Conservation (phyloP, 1,139 yeast genomes). For the Yamadazyma songkhlaensis region DNA sequence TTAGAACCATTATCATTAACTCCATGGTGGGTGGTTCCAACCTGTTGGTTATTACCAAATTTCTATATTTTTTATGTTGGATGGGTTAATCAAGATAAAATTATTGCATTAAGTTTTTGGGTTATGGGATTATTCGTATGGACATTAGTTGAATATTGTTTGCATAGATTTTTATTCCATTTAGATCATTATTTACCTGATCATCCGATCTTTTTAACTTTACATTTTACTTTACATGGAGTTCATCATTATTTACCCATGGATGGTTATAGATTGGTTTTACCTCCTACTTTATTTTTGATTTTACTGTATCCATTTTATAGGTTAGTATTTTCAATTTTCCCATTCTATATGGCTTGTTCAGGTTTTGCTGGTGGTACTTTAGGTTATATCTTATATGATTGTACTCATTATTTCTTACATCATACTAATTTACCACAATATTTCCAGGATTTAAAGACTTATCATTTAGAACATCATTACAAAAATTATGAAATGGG, state of each 20-base stretch:
- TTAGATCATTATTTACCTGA: slow-evolving; percentile 84
- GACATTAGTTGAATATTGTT: slow-evolving; percentile 84
- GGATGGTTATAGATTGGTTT: slow-evolving; percentile 89
- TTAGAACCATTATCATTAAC: slow-evolving; percentile 48
- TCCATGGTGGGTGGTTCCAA: slow-evolving; percentile 74
- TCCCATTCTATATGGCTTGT: slow-evolving; percentile 49
- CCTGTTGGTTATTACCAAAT: slow-evolving; percentile 83
- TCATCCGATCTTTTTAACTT: slow-evolving; percentile 65
- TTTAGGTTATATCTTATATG: slow-evolving; percentile 88
- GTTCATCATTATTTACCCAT: slow-evolving; percentile 96
- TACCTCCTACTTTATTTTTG: slow-evolving; percentile 86
- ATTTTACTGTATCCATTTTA: slow-evolving; percentile 45
- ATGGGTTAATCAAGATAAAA: slow-evolving; percentile 30
- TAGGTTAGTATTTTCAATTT: slow-evolving; percentile 32
- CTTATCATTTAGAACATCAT: slow-evolving; percentile 93
- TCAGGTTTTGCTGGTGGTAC: slow-evolving; percentile 88
- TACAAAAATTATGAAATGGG: slow-evolving; percentile 96
- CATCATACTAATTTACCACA: slow-evolving; percentile 84
- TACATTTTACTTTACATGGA: slow-evolving; percentile 92
- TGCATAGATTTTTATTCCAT: slow-evolving; percentile 93
- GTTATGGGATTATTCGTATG: slow-evolving; percentile 75
- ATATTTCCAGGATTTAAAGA: slow-evolving; percentile 74
- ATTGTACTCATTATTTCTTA: slow-evolving; percentile 78
- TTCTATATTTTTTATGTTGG: slow-evolving; percentile 44
- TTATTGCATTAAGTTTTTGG: slow-evolving; percentile 44